A percentile compares a stretch with the other conserved stretches of the same genome.
phyloP scores from a whole-genome alignment of 179 eudicot species.

The Vitellaria paradoxa region DNA sequence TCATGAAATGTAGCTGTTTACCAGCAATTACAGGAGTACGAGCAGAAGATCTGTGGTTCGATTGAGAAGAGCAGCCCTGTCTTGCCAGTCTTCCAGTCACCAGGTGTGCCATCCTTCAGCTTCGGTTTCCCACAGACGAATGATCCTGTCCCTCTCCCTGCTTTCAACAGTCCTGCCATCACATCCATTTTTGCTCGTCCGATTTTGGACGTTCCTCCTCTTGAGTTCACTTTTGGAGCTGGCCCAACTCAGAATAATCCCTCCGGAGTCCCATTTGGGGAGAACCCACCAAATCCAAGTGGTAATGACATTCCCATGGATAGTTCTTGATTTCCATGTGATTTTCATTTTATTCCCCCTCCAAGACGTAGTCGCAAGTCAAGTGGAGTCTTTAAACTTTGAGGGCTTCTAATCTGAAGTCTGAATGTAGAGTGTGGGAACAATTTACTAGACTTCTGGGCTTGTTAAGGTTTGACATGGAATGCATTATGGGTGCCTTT shows the following conservation, averaged over 20 bases:
- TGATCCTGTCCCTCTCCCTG: constrained; percentile 39
- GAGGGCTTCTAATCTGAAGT: constrained; percentile 7
- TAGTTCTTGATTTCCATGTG: constrained; percentile 39
- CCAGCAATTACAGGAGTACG: constrained; percentile 67
- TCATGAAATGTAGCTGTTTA: constrained; percentile 40
- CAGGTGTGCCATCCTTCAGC: constrained; percentile 44
- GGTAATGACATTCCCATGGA: constrained; percentile 59
- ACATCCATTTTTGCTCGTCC: constrained; percentile 57
- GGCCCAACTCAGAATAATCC: constrained; percentile 32
- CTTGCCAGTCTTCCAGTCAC: constrained; percentile 26
- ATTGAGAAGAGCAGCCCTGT: constrained; percentile 23
- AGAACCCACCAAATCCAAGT: constrained; percentile 35
- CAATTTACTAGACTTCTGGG: not conserved
- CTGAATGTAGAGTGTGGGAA: constrained; percentile 18
- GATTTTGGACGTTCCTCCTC: constrained; percentile 48
- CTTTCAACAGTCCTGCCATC: constrained; percentile 41
- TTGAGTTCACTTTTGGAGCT: constrained; percentile 76
- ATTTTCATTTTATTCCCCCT: not conserved
- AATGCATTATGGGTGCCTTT: constrained; percentile 3
- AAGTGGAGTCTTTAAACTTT: constrained; percentile 11
- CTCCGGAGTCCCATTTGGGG: constrained; percentile 11
- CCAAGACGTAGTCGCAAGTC: not conserved
- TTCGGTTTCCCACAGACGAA: constrained; percentile 59
- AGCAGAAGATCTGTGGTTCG: constrained; percentile 52
- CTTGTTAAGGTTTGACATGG: too few species aligned